Evolutionary conservation across 1,284 basidiomycete genomes (phyloP).

Genomic region (Neolentinus lepideus): DNA sequence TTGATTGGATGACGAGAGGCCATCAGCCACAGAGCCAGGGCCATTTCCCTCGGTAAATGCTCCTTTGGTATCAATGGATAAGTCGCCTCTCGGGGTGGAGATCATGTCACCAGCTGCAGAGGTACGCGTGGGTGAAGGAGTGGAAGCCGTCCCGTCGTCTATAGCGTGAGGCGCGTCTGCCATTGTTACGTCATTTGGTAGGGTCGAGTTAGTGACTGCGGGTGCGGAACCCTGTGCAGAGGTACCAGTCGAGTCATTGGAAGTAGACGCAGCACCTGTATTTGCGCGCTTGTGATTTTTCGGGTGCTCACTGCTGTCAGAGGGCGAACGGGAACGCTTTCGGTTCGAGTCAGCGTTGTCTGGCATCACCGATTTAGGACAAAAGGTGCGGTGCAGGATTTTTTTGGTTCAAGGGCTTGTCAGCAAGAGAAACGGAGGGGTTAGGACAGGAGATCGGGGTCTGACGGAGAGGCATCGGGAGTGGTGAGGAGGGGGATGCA

Average conservation of each 20-base stretch:
- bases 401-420: constrained; percentile 16
- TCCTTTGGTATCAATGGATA: background rate
- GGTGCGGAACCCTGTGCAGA: constrained; percentile 30
- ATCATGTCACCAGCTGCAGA: constrained; percentile 17
- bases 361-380: constrained; percentile 58
- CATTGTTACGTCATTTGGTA: constrained; percentile 52
- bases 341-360: constrained; percentile 66
- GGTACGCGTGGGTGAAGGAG: constrained; percentile 35
- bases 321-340: constrained; percentile 81
- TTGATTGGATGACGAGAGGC: constrained; percentile 27
- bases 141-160: constrained; percentile 47
- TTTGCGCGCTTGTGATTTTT: constrained; percentile 78
- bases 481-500: constrained; percentile 26
- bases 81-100: background rate
- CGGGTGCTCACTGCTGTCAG: constrained; percentile 63
- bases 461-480: constrained; percentile 23
- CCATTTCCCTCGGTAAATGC: constrained; percentile 13
- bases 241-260: constrained; percentile 49
- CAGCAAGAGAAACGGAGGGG: constrained; percentile 17
- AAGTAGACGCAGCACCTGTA: constrained; percentile 53
- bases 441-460: constrained; percentile 22
- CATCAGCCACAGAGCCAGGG: constrained; percentile 34
- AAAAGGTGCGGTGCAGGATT: constrained; percentile 23
- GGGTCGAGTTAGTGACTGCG: constrained; percentile 30
- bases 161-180: constrained; percentile 32